Conservation (phyloP, 495 filamentous ascomycete species). For the Hypoxylon trugodes region DNA sequence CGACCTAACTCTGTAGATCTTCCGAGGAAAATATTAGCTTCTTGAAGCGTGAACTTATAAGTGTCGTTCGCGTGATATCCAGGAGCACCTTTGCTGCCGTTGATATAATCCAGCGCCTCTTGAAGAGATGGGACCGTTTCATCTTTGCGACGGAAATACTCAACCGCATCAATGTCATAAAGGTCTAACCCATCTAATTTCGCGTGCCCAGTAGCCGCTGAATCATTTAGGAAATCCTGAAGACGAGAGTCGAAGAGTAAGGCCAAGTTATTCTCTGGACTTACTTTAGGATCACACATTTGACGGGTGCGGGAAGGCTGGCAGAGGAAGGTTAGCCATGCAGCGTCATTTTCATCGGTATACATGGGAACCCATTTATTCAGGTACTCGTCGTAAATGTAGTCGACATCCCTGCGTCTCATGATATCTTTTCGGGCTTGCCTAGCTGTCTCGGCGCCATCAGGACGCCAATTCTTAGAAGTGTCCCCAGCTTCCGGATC, state of each 20-base stretch:
- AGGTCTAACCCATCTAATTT: slow-evolving; percentile 8
- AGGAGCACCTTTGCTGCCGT: slow-evolving; percentile 21
- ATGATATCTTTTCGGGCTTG: slow-evolving; percentile 35
- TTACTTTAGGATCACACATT: slow-evolving; percentile 30
- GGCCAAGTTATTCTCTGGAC: slow-evolving; percentile 26
- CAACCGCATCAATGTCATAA: too few relatives aligned
- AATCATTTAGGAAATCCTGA: slow-evolving; percentile 33
- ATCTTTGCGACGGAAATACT: too few relatives aligned
- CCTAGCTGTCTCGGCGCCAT: not conserved
- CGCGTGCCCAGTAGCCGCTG: slow-evolving; percentile 4
- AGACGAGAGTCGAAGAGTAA: slow-evolving; percentile 40
- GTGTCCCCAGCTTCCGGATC: not conserved
- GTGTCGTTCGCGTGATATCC: slow-evolving; percentile 33
- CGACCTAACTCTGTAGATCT: slow-evolving; percentile 5
- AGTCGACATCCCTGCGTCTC: slow-evolving; percentile 17
- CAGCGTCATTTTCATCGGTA: slow-evolving; percentile 37
- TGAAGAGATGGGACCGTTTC: slow-evolving; percentile 3
- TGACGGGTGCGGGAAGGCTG: slow-evolving; percentile 28
- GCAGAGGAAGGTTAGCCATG: slow-evolving; percentile 42
- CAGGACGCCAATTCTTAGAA: not conserved
- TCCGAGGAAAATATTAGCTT: slow-evolving; percentile 16
- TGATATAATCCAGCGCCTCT: slow-evolving; percentile 38
- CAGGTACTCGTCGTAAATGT: not conserved
- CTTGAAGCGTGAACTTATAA: slow-evolving; percentile 32
- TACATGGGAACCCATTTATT: not conserved